Conservation (phyloP, 176 grass and related monocot species). For the Calamus simplicifolius region DNA sequence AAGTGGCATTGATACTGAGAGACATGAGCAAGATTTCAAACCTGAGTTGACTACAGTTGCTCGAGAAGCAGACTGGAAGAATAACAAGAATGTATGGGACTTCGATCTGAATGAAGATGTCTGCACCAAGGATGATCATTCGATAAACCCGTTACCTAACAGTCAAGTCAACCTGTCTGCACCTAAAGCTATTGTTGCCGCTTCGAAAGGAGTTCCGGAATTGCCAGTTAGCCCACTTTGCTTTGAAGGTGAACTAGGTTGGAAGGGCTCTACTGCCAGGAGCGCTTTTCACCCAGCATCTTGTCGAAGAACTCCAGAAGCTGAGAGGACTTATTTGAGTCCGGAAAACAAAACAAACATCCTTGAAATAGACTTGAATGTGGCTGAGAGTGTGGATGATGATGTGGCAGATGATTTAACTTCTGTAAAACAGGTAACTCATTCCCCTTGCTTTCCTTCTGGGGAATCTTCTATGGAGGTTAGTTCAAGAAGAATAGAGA, state of each 20-base stretch:
- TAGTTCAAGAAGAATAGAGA: conserved; percentile 10
- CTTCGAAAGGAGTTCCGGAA: conserved; percentile 40
- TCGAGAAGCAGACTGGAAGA: conserved; percentile 10
- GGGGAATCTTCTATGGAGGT: conserved; percentile 6
- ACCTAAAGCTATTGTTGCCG: conserved; percentile 44
- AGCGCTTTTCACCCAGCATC: conserved; percentile 18
- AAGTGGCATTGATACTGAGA: conserved; percentile 27
- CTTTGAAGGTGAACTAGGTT: conserved; percentile 27
- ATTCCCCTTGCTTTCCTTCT: not conserved
- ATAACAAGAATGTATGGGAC: conserved; percentile 14
- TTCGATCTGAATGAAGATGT: conserved; percentile 59
- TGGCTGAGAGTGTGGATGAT: conserved; percentile 2
- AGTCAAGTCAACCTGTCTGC: conserved; percentile 39
- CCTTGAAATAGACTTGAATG: conserved; percentile 7
- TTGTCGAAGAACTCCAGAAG: conserved; percentile 3
- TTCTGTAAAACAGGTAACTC: not conserved
- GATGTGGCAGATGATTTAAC: not conserved
- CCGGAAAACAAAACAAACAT: not conserved
- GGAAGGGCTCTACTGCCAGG: conserved; percentile 14
- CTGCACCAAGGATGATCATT: conserved; percentile 26
- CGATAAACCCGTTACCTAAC: conserved; percentile 18
- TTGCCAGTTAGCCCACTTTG: conserved; percentile 37
- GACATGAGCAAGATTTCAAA: conserved; percentile 15
- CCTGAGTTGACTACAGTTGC: not conserved
- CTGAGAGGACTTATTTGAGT: not conserved